A percentile compares a stretch with the other conserved stretches of the same genome.
phyloP scores from a whole-genome alignment of 2,329 filamentous ascomycete genomes.

The Aspergillus ustus region DNA sequence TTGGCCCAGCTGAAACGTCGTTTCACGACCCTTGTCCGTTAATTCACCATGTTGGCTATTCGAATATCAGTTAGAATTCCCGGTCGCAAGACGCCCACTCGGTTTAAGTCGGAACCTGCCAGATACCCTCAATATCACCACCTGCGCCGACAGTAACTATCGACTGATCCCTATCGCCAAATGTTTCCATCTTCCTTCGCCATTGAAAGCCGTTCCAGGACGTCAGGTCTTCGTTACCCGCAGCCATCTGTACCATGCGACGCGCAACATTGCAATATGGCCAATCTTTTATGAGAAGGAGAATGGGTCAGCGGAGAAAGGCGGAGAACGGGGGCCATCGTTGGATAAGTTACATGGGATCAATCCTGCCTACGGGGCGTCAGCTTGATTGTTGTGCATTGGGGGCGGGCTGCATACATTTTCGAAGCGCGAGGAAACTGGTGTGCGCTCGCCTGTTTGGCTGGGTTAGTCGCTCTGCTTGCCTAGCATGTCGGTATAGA shows the following conservation, averaged over 20 bases:
- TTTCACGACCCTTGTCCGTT: conserved; percentile 74
- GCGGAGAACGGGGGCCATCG: neutral
- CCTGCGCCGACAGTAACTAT: conserved; percentile 69
- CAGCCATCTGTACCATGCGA: conserved; percentile 68
- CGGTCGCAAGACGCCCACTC: neutral
- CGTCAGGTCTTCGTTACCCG: conserved; percentile 56
- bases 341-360: conserved; percentile 47
- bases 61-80: conserved; percentile 19
- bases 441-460: conserved; percentile 70
- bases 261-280: conserved; percentile 84
- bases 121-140: conserved; percentile 78
- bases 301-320: conserved; percentile 6
- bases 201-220: conserved; percentile 65
- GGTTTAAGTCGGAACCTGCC: conserved; percentile 58
- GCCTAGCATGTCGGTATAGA: neutral
- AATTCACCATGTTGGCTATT: conserved; percentile 64
- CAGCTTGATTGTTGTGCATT: conserved; percentile 23
- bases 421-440: conserved; percentile 84
- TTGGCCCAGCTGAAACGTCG: conserved; percentile 70
- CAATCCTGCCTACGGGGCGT: conserved; percentile 51
- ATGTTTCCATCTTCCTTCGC: conserved; percentile 79
- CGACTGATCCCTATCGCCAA: conserved; percentile 72
- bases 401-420: conserved; percentile 56
- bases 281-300: conserved; percentile 62
- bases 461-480: conserved; percentile 5